Percentiles rank a stretch among this genome's conserved stretches.
Evolutionary conservation across 768 basidiomycete genomes (phyloP).

Genomic region (Tephrocybe rancida): DNA sequence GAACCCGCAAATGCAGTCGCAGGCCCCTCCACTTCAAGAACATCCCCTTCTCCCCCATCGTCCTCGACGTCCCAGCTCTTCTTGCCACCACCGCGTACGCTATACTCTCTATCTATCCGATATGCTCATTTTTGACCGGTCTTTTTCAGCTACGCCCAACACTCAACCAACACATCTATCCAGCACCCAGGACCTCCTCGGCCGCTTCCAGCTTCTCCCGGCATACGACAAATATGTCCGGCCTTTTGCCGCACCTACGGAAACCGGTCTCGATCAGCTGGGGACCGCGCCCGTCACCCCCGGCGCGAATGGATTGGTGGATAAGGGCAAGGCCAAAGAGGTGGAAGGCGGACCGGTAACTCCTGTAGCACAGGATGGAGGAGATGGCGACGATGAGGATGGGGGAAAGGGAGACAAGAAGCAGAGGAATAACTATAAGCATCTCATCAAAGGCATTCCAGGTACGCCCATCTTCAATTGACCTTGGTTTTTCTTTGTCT

Average conservation of each 20-base stretch:
- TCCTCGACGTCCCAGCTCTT: slow-evolving; percentile 32
- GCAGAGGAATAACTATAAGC: slow-evolving; percentile 77
- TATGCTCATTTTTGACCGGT: slow-evolving; percentile 6
- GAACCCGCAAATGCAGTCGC: slow-evolving; percentile 58
- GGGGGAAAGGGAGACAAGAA: slow-evolving; percentile 64
- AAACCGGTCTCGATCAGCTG: slow-evolving; percentile 25
- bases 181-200: slow-evolving; percentile 80
- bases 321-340: slow-evolving; percentile 57
- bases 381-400: slow-evolving; percentile 57
- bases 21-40: slow-evolving; percentile 53
- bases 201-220: slow-evolving; percentile 66
- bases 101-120: slow-evolving; percentile 3
- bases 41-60: slow-evolving; percentile 31
- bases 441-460: slow-evolving; percentile 75
- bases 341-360: slow-evolving; percentile 33
- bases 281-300: slow-evolving; percentile 17
- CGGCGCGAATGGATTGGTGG: slow-evolving; percentile 26
- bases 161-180: slow-evolving; percentile 53
- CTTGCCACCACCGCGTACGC: slow-evolving; percentile 44
- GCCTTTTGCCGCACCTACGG: slow-evolving; percentile 41
- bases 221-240: slow-evolving; percentile 86
- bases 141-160: slow-evolving; percentile 32
- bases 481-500: slow-evolving; percentile 5
- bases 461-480: slow-evolving; percentile 44
- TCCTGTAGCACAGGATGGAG: slow-evolving; percentile 39